Evolutionary conservation across 306 rosid genomes (phyloP).

Genomic region (Cucurbita maxima): DNA sequence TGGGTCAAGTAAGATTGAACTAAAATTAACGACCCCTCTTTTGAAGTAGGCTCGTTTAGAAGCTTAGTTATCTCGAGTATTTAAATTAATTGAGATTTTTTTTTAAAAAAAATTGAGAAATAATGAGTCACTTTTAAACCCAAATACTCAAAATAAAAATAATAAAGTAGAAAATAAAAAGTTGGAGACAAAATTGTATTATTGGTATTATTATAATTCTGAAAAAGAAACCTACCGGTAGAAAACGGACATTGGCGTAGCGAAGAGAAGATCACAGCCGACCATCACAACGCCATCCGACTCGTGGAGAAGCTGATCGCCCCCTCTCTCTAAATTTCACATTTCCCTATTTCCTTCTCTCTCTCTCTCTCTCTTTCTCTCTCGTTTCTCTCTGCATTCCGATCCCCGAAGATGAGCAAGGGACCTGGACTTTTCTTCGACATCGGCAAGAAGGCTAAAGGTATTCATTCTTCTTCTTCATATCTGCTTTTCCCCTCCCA

Average conservation of each 20-base stretch:
- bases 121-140: too few relatives aligned
- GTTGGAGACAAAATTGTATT: too few relatives aligned
- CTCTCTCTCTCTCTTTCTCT: neutral
- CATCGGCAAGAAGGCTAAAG: conserved; percentile 82
- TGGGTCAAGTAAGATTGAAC: too few relatives aligned
- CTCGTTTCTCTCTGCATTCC: conserved; percentile 7
- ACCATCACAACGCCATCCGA: conserved; percentile 1
- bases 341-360: neutral
- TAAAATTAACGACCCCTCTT: too few relatives aligned
- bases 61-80: too few relatives aligned
- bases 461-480: conserved; percentile 12
- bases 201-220: too few relatives aligned
- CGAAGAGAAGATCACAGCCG: neutral
- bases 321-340: neutral
- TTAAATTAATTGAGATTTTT: too few relatives aligned
- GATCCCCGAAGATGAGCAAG: conserved; percentile 52
- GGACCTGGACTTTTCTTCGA: conserved; percentile 83
- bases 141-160: too few relatives aligned
- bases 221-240: neutral
- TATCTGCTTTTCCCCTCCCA: neutral
- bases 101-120: too few relatives aligned
- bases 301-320: neutral
- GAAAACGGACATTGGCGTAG: neutral
- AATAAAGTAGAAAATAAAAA: too few relatives aligned
- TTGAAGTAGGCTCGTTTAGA: too few relatives aligned